A percentile compares a stretch with the other conserved stretches of the same genome.
Conservation (phyloP, 306 rosid genomes). For the Inga laurina region DNA sequence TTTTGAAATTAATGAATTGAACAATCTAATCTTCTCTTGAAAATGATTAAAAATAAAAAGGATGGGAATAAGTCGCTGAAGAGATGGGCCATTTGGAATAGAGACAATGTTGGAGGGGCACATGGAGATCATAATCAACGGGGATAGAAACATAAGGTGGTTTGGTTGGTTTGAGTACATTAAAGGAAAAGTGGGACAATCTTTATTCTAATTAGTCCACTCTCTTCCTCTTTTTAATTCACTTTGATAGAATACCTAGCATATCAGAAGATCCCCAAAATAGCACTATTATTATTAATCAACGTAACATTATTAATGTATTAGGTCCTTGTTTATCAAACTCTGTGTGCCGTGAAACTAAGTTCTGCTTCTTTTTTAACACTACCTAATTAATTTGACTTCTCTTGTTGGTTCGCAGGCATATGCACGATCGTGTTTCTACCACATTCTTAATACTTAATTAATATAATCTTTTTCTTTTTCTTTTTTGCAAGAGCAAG, state of each 20-base stretch:
- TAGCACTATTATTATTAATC: background rate
- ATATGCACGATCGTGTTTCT: background rate
- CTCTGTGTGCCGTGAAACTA: background rate
- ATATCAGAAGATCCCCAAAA: background rate
- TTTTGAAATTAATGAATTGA: background rate
- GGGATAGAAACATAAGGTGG: constrained; percentile 6
- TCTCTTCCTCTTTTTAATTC: background rate
- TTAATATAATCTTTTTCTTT: background rate
- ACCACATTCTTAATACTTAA: background rate
- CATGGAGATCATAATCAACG: constrained; percentile 37
- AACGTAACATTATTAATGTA: background rate
- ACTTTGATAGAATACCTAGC: constrained; percentile 20
- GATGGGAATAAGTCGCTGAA: background rate
- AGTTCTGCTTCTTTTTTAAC: background rate
- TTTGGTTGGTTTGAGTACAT: background rate
- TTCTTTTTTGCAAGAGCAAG: background rate
- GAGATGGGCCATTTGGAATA: constrained; percentile 29
- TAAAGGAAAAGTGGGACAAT: constrained; percentile 23
- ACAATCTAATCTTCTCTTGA: background rate
- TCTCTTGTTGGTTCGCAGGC: background rate
- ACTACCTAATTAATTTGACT: background rate
- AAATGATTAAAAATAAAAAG: background rate
- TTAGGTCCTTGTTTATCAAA: constrained; percentile 3
- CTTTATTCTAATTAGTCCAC: background rate
- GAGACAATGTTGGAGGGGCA: constrained; percentile 23